Conservation (phyloP, 495 filamentous ascomycete genomes). For the Tetracladium setigerum region DNA sequence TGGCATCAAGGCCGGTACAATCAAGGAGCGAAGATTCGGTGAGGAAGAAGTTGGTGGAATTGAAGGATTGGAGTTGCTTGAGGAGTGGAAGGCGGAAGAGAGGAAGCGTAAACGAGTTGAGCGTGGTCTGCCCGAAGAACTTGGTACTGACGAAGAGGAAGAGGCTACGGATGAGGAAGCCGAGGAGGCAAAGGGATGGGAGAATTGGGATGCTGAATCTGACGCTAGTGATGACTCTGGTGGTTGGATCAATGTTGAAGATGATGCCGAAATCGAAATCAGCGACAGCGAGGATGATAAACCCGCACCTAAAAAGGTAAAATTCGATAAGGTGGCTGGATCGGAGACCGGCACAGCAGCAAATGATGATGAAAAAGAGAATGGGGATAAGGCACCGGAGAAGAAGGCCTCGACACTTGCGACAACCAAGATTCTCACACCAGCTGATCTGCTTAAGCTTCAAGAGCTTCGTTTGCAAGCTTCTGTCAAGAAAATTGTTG, state of each 20-base stretch:
- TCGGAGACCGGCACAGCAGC: constrained; percentile 13
- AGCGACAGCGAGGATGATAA: constrained; percentile 65
- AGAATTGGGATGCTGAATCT: constrained; percentile 80
- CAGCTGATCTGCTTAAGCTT: constrained; percentile 86
- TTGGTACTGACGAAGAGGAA: constrained; percentile 44
- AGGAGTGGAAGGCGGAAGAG: constrained; percentile 90
- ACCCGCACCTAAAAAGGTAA: constrained; percentile 55
- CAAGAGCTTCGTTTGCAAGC: constrained; percentile 74
- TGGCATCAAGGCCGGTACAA: constrained; percentile 59
- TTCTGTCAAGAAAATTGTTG: constrained; percentile 55
- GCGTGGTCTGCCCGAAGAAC: constrained; percentile 51
- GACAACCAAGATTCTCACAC: constrained; percentile 84
- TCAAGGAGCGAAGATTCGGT: constrained; percentile 68
- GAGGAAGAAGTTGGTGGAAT: constrained; percentile 75
- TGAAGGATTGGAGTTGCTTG: constrained; percentile 86
- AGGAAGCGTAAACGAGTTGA: constrained; percentile 61
- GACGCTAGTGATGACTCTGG: constrained; percentile 66
- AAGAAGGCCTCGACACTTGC: constrained; percentile 57
- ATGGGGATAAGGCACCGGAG: constrained; percentile 20
- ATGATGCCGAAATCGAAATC: constrained; percentile 71
- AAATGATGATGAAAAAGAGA: constrained; percentile 26
- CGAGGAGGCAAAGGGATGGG: constrained; percentile 64
- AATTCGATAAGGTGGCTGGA: constrained; percentile 19
- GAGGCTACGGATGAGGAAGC: constrained; percentile 40
- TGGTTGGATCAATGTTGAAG: constrained; percentile 90